Percentiles rank a stretch among this genome's conserved stretches.
These are phyloP conservation scores for Lachnellula willkommii DNA, from an alignment of 2,329 filamentous ascomycete species.

Conservation along the genomic window DNA sequence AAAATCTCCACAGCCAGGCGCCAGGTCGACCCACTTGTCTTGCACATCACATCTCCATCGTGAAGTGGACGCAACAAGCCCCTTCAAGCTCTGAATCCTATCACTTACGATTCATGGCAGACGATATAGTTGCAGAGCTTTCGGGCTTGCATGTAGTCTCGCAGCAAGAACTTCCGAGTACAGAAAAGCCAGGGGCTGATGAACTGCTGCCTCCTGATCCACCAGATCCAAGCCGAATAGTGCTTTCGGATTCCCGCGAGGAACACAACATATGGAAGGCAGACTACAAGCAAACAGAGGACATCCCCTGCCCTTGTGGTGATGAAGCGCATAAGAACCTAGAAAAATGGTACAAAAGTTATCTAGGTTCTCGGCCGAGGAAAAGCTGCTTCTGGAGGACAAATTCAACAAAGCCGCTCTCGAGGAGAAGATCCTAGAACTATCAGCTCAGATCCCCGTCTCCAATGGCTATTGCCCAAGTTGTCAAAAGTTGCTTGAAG, in stretches of 20 bases:
- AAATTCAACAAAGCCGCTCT: neutral
- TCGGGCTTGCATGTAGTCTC: too few relatives aligned
- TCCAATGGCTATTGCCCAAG: conserved; percentile 1
- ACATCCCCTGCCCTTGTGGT: neutral
- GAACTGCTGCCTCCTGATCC: neutral
- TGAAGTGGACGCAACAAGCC: neutral
- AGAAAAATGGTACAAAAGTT: neutral
- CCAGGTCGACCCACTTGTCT: too few relatives aligned
- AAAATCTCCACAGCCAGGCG: too few relatives aligned
- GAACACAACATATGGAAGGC: neutral
- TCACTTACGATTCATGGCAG: neutral
- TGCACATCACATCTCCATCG: too few relatives aligned
- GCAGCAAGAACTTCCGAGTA: too few relatives aligned
- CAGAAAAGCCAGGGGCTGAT: too few relatives aligned
- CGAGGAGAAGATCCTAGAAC: neutral
- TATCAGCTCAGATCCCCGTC: neutral
- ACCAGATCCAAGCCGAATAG: neutral
- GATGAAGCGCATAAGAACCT: neutral
- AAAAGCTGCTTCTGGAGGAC: neutral
- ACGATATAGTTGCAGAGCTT: neutral
- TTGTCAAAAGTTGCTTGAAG: conserved; percentile 5
- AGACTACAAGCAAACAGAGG: neutral
- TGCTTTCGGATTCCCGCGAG: neutral
- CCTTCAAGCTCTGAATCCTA: neutral
- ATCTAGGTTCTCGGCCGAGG: neutral